These are phyloP conservation scores for Dianthus caryophyllus DNA, from an alignment of 148 eudicot genomes.

Conservation along the genomic window DNA sequence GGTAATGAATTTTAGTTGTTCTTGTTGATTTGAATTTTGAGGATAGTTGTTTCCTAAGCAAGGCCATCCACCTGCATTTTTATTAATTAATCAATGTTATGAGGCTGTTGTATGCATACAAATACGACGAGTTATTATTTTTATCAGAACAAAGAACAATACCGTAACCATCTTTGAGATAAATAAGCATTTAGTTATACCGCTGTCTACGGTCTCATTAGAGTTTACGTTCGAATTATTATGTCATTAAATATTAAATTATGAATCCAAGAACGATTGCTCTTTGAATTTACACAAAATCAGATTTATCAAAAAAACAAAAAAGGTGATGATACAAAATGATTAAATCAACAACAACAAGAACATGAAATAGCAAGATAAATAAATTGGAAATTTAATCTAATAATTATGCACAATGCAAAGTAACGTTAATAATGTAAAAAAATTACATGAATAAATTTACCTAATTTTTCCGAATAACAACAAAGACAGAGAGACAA, in stretches of 20 bases:
- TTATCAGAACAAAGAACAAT: too few relatives aligned
- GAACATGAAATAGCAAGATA: background rate
- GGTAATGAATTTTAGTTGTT: constrained; percentile 27
- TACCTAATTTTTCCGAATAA: constrained; percentile 20
- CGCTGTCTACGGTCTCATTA: too few relatives aligned
- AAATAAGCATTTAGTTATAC: too few relatives aligned
- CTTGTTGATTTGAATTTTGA: constrained; percentile 25
- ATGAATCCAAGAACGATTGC: too few relatives aligned
- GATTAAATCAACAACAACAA: background rate
- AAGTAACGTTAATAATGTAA: constrained; percentile 5
- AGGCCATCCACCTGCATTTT: constrained; percentile 34
- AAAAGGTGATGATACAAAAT: background rate
- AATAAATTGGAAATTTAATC: background rate
- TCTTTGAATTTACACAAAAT: background rate
- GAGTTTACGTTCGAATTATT: too few relatives aligned
- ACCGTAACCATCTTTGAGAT: too few relatives aligned
- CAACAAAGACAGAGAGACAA: constrained; percentile 4
- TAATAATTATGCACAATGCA: background rate
- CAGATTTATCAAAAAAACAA: background rate
- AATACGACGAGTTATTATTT: too few relatives aligned
- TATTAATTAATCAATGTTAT: background rate
- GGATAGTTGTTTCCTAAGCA: constrained; percentile 32
- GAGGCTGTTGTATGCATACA: background rate
- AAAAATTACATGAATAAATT: background rate
- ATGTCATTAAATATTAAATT: too few relatives aligned